These are phyloP conservation scores for Ilyonectria sp. DNA, from an alignment of 2,329 filamentous ascomycete species.

Conservation along the genomic window DNA sequence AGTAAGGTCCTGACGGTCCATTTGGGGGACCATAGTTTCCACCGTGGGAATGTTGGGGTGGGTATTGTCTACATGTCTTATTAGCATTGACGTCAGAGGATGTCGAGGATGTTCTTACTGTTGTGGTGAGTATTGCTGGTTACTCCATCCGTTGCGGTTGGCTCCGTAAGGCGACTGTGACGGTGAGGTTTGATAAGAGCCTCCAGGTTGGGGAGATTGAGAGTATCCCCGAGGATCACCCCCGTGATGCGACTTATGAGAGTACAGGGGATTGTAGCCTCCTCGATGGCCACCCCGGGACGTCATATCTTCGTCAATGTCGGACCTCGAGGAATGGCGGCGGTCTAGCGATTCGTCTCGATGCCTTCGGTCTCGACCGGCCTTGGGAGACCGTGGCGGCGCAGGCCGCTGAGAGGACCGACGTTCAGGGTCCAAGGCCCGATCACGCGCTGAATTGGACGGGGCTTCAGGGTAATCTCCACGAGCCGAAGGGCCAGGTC, in stretches of 20 bases:
- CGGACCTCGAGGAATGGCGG: slow-evolving; percentile 63
- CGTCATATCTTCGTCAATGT: slow-evolving; percentile 66
- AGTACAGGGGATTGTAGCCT: slow-evolving; percentile 58
- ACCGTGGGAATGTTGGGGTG: slow-evolving; percentile 70
- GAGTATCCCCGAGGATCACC: slow-evolving; percentile 56
- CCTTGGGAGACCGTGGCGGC: slow-evolving; percentile 48
- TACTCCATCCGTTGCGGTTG: slow-evolving; percentile 58
- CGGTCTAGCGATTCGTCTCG: slow-evolving; percentile 49
- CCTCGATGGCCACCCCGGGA: slow-evolving; percentile 61
- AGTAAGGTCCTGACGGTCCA: slow-evolving; percentile 69
- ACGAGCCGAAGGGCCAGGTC: slow-evolving; percentile 41
- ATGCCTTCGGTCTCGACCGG: slow-evolving; percentile 47
- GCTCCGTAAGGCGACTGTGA: slow-evolving; percentile 60
- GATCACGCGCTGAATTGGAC: slow-evolving; percentile 34
- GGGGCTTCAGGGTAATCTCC: slow-evolving; percentile 40
- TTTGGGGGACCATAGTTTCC: slow-evolving; percentile 66
- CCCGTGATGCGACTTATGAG: slow-evolving; percentile 55
- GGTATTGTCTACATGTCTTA: slow-evolving; percentile 67
- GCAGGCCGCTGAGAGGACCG: slow-evolving; percentile 41
- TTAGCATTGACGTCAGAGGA: slow-evolving; percentile 16
- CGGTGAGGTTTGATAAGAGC: slow-evolving; percentile 63
- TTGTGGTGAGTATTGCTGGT: slow-evolving; percentile 57
- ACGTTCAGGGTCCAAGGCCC: slow-evolving; percentile 38
- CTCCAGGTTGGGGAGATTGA: slow-evolving; percentile 60
- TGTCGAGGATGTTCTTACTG: slow-evolving; percentile 54